Evolutionary conservation across 352 stramenopile species (phyloP), one percentile per base, ranked within the genome.

Genomic region (Pythium sp.): DNA sequence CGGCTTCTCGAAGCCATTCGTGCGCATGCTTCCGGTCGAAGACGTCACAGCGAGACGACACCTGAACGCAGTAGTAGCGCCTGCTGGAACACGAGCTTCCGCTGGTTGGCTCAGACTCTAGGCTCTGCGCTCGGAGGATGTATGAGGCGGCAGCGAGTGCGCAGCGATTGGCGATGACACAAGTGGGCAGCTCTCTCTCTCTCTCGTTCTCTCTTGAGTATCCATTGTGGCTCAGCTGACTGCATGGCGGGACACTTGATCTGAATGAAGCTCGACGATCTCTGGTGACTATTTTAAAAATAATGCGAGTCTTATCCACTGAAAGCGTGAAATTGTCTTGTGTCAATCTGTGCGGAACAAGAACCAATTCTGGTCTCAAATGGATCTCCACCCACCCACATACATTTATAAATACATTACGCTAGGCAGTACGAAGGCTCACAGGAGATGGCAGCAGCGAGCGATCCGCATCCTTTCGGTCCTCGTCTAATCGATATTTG

Each of bases 1-100:
- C n/a, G 89, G 89, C 58, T 80, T 80, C 53, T 94, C 69, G 61
- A 94, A 92, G 30, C 89, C 89, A 68, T 89, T 93, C 24, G 74
- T 75, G 58, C 80, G 84, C 81, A 83, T 86, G 22, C 26, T 65
- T 62, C n/a, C 49, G 15, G 20, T 34, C 18, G n/a, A 18, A 51
- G 9, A 22, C 18, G 6, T 22, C 18, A 7, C 43, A 51, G 15
- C 43, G n/a, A 22, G 5, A 22, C 43, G 18, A 5, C 6, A 49
- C 20, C 7, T 3, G 2, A 15, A n/a, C 41, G 15, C 14, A n/a
- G 41, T 5, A 47, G 41, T n/a, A 6, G 15, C 56, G 56, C 11
- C 47, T 46, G 18, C 43, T 22, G 43, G 5, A 22, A 22, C 43
- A 4, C 43, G 6, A 51, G 14, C 43, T 22, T 9, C 11, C 18